Conservation (phyloP, 2,329 filamentous ascomycete species). For the Clarireedia hainanense region DNA sequence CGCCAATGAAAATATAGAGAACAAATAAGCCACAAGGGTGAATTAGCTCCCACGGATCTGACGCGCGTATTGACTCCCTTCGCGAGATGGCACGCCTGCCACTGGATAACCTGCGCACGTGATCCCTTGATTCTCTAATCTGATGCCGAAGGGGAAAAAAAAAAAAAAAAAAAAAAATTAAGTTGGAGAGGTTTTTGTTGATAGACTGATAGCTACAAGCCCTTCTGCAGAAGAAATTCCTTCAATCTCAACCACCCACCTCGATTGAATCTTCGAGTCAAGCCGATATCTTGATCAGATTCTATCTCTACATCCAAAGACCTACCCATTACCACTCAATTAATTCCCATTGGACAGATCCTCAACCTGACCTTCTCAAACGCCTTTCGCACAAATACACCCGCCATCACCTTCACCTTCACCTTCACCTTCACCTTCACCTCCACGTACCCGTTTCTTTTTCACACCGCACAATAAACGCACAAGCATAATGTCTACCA, state of each 20-base stretch:
- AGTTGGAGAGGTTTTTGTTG: neutral
- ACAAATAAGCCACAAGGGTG: neutral
- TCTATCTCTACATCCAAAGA: neutral
- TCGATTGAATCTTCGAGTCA: too few relatives aligned
- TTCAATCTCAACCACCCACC: too few relatives aligned
- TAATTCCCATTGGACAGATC: neutral
- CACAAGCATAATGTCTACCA: slow-evolving; percentile 44
- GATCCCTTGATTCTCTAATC: too few relatives aligned
- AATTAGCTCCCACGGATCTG: neutral
- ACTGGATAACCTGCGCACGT: neutral
- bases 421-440: neutral
- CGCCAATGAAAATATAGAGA: neutral
- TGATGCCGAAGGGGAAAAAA: too few relatives aligned
- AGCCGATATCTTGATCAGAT: neutral
- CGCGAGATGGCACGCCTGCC: too few relatives aligned
- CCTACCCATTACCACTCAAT: too few relatives aligned
- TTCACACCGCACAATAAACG: neutral
- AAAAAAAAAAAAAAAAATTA: too few relatives aligned
- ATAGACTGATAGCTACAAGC: neutral
- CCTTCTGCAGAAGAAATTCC: too few relatives aligned
- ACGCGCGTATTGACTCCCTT: neutral
- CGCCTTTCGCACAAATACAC: neutral
- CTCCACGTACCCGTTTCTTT: neutral
- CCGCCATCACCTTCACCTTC: neutral
- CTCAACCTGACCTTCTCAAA: neutral